Conservation (phyloP, 805 yeast genomes). For the Cyberlindnera mississippiensis region DNA sequence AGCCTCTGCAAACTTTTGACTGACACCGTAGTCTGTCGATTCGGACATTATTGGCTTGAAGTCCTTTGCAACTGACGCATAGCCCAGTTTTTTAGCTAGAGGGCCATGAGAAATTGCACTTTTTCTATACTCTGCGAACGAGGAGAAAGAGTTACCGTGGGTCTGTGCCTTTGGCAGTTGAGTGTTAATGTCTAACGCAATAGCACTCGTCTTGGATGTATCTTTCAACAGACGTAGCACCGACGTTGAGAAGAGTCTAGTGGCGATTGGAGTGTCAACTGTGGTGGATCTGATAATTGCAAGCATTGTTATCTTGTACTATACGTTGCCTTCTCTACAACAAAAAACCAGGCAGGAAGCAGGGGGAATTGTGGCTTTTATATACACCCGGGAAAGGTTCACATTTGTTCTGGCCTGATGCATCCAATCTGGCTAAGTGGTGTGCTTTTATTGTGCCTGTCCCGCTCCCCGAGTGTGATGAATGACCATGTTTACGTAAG, state of each 20-base stretch:
- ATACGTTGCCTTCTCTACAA: too few species aligned
- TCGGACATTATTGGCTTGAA: conserved; percentile 20
- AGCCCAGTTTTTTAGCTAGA: conserved; percentile 23
- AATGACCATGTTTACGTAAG: conserved; percentile 15
- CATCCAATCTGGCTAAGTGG: too few species aligned
- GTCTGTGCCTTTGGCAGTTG: conserved; percentile 7
- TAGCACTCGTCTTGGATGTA: conserved; percentile 22
- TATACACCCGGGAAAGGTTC: too few species aligned
- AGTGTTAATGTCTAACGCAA: conserved; percentile 15
- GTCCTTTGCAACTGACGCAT: conserved; percentile 5
- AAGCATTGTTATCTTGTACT: not conserved
- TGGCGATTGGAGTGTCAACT: not conserved
- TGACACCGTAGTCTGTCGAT: conserved; percentile 25
- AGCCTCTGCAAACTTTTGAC: conserved; percentile 20
- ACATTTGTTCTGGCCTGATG: too few species aligned
- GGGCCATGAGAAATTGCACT: conserved; percentile 37
- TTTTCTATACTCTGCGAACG: conserved; percentile 36
- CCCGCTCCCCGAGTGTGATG: too few species aligned
- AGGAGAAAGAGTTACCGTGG: conserved; percentile 34
- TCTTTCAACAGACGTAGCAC: conserved; percentile 15
- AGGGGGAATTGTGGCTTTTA: too few species aligned
- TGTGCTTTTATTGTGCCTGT: too few species aligned
- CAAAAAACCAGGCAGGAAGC: too few species aligned
- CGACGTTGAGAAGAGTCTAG: conserved; percentile 12
- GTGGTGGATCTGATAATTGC: conserved; percentile 7